Evolutionary conservation across 1,284 basidiomycete species (phyloP).

Genomic region (Heterobasidion annosum): DNA sequence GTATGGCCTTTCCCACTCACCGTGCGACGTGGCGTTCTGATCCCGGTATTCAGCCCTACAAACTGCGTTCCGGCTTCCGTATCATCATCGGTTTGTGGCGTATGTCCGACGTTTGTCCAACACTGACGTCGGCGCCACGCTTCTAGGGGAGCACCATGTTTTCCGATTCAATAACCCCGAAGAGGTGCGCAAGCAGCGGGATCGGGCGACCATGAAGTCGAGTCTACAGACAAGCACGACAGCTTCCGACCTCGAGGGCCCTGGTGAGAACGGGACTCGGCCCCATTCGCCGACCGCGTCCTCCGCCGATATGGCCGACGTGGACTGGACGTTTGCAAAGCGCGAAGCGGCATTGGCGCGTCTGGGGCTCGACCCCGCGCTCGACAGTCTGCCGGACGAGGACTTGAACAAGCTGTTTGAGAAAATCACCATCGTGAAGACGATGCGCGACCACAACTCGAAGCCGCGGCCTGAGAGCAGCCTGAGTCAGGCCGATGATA

Average conservation of each 20-base stretch:
- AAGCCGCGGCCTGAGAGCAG: constrained; percentile 77
- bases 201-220: constrained; percentile 65
- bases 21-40: constrained; percentile 5
- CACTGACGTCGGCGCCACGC: background rate
- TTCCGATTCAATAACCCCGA: constrained; percentile 97
- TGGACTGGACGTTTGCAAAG: constrained; percentile 92
- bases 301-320: constrained; percentile 58
- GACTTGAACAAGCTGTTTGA: constrained; percentile 92
- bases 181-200: constrained; percentile 84
- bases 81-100: constrained; percentile 76
- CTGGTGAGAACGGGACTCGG: constrained; percentile 43
- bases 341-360: constrained; percentile 84
- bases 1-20: constrained; percentile 29
- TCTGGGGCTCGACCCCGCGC: constrained; percentile 75
- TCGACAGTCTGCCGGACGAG: constrained; percentile 87
- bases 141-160: constrained; percentile 87
- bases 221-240: constrained; percentile 56
- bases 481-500: constrained; percentile 74
- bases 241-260: constrained; percentile 52
- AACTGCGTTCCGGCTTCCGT: constrained; percentile 86
- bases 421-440: constrained; percentile 88
- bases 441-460: constrained; percentile 68
- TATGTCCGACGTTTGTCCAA: background rate
- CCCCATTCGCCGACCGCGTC: constrained; percentile 69
- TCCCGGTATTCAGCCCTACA: constrained; percentile 45